A percentile compares a stretch with the other conserved stretches of the same genome.
These are phyloP conservation scores for Hibiscus syriacus DNA, from an alignment of 345 rosid species.

Conservation along the genomic window DNA sequence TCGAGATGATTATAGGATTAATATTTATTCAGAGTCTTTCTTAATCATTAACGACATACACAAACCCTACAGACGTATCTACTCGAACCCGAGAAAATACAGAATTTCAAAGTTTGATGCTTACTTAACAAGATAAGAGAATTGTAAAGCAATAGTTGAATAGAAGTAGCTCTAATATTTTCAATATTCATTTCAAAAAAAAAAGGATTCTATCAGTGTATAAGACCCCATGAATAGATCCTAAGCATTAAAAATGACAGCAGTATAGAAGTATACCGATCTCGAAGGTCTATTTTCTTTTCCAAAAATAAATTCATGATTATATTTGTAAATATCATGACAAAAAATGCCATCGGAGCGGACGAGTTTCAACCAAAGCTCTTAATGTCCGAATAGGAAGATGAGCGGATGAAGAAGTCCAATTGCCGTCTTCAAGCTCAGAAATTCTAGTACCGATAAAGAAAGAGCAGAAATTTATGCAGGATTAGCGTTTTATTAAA, in stretches of 20 bases:
- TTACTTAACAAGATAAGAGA: too few relatives aligned
- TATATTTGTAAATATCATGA: neutral
- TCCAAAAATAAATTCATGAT: neutral
- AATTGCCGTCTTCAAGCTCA: too few relatives aligned
- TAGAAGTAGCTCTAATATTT: neutral
- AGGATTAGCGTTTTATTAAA: slow-evolving; percentile 17
- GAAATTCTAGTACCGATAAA: neutral
- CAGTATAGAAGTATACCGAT: neutral
- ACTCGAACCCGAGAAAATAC: too few relatives aligned
- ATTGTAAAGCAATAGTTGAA: neutral
- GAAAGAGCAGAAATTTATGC: neutral
- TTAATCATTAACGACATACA: too few relatives aligned
- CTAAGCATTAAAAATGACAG: neutral
- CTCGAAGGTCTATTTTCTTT: neutral
- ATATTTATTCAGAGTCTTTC: too few relatives aligned
- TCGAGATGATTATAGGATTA: too few relatives aligned
- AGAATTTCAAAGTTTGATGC: too few relatives aligned
- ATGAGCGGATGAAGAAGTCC: too few relatives aligned
- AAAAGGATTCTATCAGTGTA: too few relatives aligned
- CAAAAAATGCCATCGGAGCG: neutral
- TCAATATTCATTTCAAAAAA: neutral
- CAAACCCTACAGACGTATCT: too few relatives aligned
- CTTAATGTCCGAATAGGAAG: too few relatives aligned
- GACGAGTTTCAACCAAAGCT: neutral
- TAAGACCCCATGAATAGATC: too few relatives aligned